Evolutionary conservation across 345 rosid species (phyloP).

Genomic region (Noccaea bulbosa): DNA sequence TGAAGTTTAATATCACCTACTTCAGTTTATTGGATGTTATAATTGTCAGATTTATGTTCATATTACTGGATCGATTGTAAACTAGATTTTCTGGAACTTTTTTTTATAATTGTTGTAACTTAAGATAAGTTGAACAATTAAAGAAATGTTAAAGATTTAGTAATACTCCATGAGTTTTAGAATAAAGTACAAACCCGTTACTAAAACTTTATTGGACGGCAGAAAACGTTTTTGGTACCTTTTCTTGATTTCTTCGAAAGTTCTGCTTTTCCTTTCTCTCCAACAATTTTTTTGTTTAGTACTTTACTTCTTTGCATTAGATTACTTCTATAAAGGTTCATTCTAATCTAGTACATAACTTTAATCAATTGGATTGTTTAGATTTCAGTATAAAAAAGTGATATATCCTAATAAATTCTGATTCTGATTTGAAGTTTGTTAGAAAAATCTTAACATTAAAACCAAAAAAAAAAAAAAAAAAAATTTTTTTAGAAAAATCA

Average conservation of each 20-base stretch:
- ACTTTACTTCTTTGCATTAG: conserved; percentile 7
- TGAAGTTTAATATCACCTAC: not conserved
- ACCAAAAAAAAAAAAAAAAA: too few species aligned
- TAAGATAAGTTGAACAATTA: not conserved
- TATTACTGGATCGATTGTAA: not conserved
- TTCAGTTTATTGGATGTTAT: not conserved
- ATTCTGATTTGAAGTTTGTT: not conserved
- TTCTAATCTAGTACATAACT: conserved; percentile 7
- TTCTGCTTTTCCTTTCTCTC: conserved; percentile 1
- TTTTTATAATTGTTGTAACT: not conserved
- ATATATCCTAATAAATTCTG: not conserved
- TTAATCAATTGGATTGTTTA: not conserved
- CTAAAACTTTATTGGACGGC: not conserved
- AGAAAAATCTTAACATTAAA: too few species aligned
- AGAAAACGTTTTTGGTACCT: not conserved
- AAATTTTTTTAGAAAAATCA: not conserved
- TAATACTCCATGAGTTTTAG: not conserved
- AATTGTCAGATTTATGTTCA: not conserved
- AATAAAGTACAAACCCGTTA: conserved; percentile 9
- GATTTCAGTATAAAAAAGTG: not conserved
- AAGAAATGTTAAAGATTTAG: not conserved
- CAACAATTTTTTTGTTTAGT: not conserved
- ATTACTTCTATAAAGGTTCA: conserved; percentile 8
- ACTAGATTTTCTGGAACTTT: too few species aligned
- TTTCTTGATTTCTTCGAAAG: conserved; percentile 24